phyloP scores from a whole-genome alignment of 192 early-diverging fungal genomes.

The Podila minutissima region DNA sequence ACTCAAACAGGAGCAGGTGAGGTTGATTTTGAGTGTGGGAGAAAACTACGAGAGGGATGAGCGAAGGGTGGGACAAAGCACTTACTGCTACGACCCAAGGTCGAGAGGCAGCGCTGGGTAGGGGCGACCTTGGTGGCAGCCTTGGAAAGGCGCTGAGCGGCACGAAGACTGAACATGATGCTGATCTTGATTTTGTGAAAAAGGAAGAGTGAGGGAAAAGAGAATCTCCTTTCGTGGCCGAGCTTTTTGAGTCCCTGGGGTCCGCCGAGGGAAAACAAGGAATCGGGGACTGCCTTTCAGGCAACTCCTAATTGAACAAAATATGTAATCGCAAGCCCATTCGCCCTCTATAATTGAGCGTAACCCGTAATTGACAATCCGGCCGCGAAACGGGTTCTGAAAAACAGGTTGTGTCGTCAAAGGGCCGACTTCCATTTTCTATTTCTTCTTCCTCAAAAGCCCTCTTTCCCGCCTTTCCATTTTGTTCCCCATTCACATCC shows the following conservation, averaged over 20 bases:
- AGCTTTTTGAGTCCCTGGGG: background rate
- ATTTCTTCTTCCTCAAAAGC: no score
- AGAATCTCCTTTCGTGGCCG: background rate
- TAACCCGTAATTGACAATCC: no score
- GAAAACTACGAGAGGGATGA: background rate
- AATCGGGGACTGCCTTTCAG: no score
- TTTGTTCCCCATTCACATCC: background rate
- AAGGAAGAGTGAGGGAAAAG: background rate
- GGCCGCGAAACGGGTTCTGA: no score
- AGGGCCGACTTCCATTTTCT: no score
- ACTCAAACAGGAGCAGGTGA: no score
- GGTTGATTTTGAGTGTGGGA: no score
- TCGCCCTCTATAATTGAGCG: no score
- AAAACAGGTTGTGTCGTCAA: no score
- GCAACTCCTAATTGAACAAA: no score
- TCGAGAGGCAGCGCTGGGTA: slow-evolving; percentile 53
- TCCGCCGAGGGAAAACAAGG: background rate
- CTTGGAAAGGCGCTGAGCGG: slow-evolving; percentile 49
- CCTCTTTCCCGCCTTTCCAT: background rate
- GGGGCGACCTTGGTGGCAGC: slow-evolving; percentile 28
- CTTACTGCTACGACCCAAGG: slow-evolving; percentile 53
- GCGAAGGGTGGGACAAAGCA: background rate
- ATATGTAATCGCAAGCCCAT: no score
- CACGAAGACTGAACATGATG: slow-evolving; percentile 46
- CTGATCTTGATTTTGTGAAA: slow-evolving; percentile 5